phyloP scores from a whole-genome alignment of 1,139 yeast species.

The Magnusiomyces tetraspermus region DNA sequence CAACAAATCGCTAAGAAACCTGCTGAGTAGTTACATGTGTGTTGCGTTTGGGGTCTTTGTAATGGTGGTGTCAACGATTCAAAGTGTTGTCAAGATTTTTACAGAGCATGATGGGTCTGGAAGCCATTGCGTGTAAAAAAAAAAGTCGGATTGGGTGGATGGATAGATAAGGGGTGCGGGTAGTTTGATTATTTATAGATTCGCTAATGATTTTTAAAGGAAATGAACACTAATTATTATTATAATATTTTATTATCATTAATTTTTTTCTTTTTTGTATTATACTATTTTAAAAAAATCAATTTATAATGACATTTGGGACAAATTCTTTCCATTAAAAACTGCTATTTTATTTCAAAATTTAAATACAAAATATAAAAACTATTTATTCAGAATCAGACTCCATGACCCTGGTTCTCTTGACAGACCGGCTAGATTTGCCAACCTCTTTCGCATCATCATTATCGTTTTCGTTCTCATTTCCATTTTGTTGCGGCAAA shows the following conservation, averaged over 20 bases:
- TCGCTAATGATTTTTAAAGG: too few species aligned
- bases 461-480: conserved; percentile 10
- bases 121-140: conserved; percentile 10
- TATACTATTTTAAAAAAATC: too few species aligned
- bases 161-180: neutral
- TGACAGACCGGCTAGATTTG: conserved; percentile 6
- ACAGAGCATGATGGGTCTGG: conserved; percentile 29
- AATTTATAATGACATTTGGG: too few species aligned
- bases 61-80: conserved; percentile 68
- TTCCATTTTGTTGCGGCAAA: conserved; percentile 1
- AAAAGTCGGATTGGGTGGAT: neutral
- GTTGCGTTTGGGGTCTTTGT: conserved; percentile 63
- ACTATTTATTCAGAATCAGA: too few species aligned
- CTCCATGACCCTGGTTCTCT: conserved; percentile 9
- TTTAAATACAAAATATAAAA: too few species aligned
- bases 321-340: too few species aligned
- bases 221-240: too few species aligned
- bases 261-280: too few species aligned
- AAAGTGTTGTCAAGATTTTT: conserved; percentile 54
- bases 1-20: conserved; percentile 36
- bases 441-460: conserved; percentile 3
- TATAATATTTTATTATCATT: too few species aligned
- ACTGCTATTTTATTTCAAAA: too few species aligned
- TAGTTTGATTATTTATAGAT: too few species aligned
- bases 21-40: conserved; percentile 51